These are phyloP conservation scores for Porphyrellus cyaneotinctus DNA, from an alignment of 768 basidiomycete genomes.

Conservation along the genomic window DNA sequence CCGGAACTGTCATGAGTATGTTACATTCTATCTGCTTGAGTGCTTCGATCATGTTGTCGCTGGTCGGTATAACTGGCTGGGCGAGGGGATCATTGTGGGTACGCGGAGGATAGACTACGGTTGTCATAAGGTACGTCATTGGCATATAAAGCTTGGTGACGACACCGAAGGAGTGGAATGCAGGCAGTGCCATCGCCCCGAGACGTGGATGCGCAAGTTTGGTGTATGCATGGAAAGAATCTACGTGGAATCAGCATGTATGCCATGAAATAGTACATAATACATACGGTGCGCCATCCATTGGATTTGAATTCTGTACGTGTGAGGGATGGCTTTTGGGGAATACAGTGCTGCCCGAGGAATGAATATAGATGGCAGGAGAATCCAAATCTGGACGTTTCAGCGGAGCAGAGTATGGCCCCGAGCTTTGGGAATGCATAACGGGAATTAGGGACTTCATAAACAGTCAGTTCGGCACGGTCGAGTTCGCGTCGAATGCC, in stretches of 20 bases:
- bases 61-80: conserved; percentile 14
- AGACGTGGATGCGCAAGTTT: conserved; percentile 10
- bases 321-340: conserved; percentile 41
- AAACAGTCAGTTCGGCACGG: background rate
- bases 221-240: background rate
- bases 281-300: conserved; percentile 35
- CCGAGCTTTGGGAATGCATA: conserved; percentile 41
- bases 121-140: conserved; percentile 24
- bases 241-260: background rate
- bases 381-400: conserved; percentile 9
- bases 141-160: conserved; percentile 30
- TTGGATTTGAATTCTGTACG: conserved; percentile 29
- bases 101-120: conserved; percentile 33
- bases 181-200: conserved; percentile 32
- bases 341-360: conserved; percentile 41
- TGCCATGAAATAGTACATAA: too few relatives aligned
- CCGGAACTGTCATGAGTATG: conserved; percentile 14
- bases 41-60: conserved; percentile 17
- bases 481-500: background rate
- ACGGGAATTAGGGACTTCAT: conserved; percentile 34
- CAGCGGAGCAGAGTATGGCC: conserved; percentile 2
- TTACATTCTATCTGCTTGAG: conserved; percentile 1
- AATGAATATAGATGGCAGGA: conserved; percentile 18
- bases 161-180: conserved; percentile 39
- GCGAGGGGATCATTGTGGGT: background rate